These are phyloP conservation scores for Starmera dryadoides DNA, from an alignment of 805 yeast species.

Conservation along the genomic window DNA sequence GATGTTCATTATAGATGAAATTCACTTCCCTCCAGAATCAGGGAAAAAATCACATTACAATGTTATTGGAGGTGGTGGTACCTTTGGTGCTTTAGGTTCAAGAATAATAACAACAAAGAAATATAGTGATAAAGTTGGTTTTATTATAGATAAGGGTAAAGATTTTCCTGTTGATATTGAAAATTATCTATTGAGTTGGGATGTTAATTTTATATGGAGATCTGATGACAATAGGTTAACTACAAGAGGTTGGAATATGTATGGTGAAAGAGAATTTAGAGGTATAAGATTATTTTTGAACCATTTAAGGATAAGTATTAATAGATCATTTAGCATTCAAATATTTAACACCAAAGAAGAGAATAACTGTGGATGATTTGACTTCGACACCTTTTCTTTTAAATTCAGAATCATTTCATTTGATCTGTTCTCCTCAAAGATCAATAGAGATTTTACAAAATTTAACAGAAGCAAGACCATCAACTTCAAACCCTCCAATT, in stretches of 20 bases:
- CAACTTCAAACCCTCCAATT: slow-evolving; percentile 18
- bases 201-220: slow-evolving; percentile 51
- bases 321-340: slow-evolving; percentile 31
- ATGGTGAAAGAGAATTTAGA: slow-evolving; percentile 55
- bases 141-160: slow-evolving; percentile 72
- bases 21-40: slow-evolving; percentile 42
- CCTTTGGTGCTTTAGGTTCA: slow-evolving; percentile 73
- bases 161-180: slow-evolving; percentile 59
- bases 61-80: slow-evolving; percentile 87
- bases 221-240: slow-evolving; percentile 47
- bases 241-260: slow-evolving; percentile 76
- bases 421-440: slow-evolving; percentile 67
- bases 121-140: slow-evolving; percentile 36
- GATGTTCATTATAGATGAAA: slow-evolving; percentile 87
- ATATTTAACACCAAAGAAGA: slow-evolving; percentile 53
- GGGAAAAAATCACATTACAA: slow-evolving; percentile 30
- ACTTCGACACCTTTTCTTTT: slow-evolving; percentile 28
- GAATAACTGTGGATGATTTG: slow-evolving; percentile 54
- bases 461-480: slow-evolving; percentile 13
- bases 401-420: slow-evolving; percentile 47
- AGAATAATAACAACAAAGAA: slow-evolving; percentile 40
- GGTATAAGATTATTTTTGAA: slow-evolving; percentile 7
- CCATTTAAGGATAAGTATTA: background rate
- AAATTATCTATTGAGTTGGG: slow-evolving; percentile 48
- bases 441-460: slow-evolving; percentile 39